Conservation (phyloP, 257 asterid species). For the Solanum commersonii region DNA sequence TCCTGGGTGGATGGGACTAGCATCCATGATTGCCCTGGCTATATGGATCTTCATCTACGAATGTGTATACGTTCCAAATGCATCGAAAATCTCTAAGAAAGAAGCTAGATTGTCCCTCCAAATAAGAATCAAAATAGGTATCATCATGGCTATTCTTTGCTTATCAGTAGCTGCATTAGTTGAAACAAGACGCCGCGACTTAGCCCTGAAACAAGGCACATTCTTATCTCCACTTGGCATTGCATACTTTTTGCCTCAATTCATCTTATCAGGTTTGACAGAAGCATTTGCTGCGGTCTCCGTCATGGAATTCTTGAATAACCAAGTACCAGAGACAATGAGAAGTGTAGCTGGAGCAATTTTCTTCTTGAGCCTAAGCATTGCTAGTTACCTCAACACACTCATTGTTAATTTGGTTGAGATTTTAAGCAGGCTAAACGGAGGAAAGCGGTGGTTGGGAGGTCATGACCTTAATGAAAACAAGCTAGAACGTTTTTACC, state of each 20-base stretch:
- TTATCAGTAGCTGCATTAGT: constrained; percentile 50
- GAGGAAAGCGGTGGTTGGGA: constrained; percentile 48
- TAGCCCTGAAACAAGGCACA: constrained; percentile 22
- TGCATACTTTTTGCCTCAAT: constrained; percentile 45
- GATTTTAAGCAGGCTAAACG: constrained; percentile 13
- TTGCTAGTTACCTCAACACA: constrained; percentile 49
- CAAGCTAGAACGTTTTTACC: constrained; percentile 59
- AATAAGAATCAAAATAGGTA: constrained; percentile 38
- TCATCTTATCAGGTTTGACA: constrained; percentile 47
- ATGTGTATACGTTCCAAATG: constrained; percentile 25
- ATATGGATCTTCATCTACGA: constrained; percentile 69
- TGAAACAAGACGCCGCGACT: constrained; percentile 35
- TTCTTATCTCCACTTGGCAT: constrained; percentile 45
- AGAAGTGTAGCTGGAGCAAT: constrained; percentile 61
- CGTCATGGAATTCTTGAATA: constrained; percentile 53
- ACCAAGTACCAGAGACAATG: constrained; percentile 52
- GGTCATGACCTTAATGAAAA: constrained; percentile 52
- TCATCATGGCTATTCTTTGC: constrained; percentile 44
- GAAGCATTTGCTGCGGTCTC: constrained; percentile 64
- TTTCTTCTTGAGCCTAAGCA: constrained; percentile 47
- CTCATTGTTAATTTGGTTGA: constrained; percentile 40
- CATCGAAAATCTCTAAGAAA: constrained; percentile 20
- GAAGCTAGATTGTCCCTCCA: constrained; percentile 28
- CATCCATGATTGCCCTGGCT: constrained; percentile 65
- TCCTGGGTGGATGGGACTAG: constrained; percentile 71